Evolutionary conservation across 163 green algal genomes (phyloP).

Genomic region (Chlorella variabilis): DNA sequence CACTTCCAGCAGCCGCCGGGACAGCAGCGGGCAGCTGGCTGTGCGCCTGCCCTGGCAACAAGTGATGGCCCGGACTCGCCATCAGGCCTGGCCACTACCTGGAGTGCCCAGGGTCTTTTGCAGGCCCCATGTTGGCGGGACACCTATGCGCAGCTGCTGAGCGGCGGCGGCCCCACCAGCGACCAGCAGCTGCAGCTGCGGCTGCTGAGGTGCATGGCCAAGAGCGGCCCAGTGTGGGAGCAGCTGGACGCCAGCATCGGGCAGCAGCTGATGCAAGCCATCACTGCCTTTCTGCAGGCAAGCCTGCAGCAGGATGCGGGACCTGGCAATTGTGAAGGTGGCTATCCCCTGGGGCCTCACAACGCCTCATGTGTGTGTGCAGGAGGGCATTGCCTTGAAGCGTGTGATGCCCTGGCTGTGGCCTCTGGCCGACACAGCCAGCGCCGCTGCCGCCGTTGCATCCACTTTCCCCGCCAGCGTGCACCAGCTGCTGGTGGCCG

Average conservation of each 20-base stretch:
- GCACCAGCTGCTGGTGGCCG: background rate
- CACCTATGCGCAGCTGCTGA: background rate
- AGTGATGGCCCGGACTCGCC: no score
- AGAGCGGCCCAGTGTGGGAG: slow-evolving; percentile 18
- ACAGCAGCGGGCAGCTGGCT: no score
- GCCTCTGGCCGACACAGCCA: slow-evolving; percentile 5
- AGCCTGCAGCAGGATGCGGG: no score
- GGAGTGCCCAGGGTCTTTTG: no score
- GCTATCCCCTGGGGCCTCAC: background rate
- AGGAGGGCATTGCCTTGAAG: slow-evolving; percentile 18
- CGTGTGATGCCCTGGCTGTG: slow-evolving; percentile 19
- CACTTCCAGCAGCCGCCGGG: no score
- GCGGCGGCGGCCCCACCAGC: background rate
- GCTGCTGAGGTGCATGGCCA: slow-evolving; percentile 16
- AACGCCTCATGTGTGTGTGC: no score
- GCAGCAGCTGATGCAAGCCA: background rate
- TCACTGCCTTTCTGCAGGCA: background rate
- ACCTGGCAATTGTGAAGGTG: background rate
- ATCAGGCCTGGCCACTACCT: no score
- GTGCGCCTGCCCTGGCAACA: no score
- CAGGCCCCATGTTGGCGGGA: background rate
- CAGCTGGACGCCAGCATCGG: background rate
- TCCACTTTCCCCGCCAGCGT: background rate
- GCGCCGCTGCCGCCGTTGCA: background rate
- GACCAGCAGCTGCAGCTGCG: slow-evolving; percentile 9